These are phyloP conservation scores for Ceratorhiza oryzae-sativae DNA, from an alignment of 1,284 basidiomycete species.

Conservation along the genomic window DNA sequence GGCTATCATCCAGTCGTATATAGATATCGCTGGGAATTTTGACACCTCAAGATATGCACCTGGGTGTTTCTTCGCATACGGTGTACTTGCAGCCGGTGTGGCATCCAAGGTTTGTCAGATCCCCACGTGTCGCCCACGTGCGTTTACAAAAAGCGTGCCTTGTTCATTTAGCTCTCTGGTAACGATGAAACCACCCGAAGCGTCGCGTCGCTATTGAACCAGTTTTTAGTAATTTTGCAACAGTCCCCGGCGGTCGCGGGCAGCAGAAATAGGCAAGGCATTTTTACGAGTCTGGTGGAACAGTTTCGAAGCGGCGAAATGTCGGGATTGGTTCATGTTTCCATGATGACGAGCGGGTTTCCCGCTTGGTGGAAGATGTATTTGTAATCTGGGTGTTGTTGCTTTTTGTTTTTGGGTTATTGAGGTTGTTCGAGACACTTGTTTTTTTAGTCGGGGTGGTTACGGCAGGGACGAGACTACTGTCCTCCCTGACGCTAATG, in stretches of 20 bases:
- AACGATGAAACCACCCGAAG: neutral
- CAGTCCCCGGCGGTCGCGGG: slow-evolving; percentile 15
- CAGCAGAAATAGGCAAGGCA: neutral
- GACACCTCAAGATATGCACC: slow-evolving; percentile 9
- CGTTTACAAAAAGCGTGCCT: neutral
- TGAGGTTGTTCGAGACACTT: neutral
- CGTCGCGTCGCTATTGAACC: neutral
- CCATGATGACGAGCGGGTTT: slow-evolving; percentile 21
- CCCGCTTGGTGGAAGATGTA: slow-evolving; percentile 34
- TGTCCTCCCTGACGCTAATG: neutral
- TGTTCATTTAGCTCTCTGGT: neutral
- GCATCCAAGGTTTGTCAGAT: slow-evolving; percentile 1
- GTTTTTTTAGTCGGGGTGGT: neutral
- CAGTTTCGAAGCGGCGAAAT: slow-evolving; percentile 18
- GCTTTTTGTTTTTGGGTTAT: neutral
- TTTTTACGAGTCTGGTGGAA: slow-evolving; percentile 2
- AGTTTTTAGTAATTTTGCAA: slow-evolving; percentile 11
- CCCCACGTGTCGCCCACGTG: neutral
- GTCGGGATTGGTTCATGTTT: slow-evolving; percentile 11
- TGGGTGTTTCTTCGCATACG: slow-evolving; percentile 16
- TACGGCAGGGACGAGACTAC: too few species aligned
- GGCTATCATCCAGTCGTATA: slow-evolving; percentile 19
- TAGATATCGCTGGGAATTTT: neutral
- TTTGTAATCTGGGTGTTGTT: neutral
- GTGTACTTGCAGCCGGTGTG: slow-evolving; percentile 15